A percentile compares a stretch with the other conserved stretches of the same genome.
Evolutionary conservation across 306 rosid genomes (phyloP).

Genomic region (Astragalus membranaceus): DNA sequence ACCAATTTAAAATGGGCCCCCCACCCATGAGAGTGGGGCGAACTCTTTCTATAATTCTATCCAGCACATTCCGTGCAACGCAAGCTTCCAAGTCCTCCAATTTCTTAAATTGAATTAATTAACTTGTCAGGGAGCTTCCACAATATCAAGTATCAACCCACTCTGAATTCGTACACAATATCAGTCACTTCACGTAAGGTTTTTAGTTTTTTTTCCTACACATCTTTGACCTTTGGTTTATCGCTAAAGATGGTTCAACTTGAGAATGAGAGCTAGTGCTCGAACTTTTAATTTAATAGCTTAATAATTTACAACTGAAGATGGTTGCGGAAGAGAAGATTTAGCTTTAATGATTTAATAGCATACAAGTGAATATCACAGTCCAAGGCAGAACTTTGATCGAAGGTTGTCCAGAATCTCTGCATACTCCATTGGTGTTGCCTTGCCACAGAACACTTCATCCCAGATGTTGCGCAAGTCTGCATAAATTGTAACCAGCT

Average conservation of each 20-base stretch:
- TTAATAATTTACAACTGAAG: conserved; percentile 19
- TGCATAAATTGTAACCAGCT: conserved; percentile 29
- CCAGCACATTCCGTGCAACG: neutral
- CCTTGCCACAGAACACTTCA: conserved; percentile 60
- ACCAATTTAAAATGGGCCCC: neutral
- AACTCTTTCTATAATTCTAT: neutral
- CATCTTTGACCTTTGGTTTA: neutral
- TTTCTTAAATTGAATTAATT: neutral
- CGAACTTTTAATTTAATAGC: neutral
- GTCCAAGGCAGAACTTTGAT: conserved; percentile 45
- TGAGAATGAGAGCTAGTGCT: neutral
- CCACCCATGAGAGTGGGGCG: neutral
- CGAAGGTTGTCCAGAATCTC: conserved; percentile 65
- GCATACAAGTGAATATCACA: conserved; percentile 21
- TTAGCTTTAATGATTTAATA: neutral
- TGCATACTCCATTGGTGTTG: conserved; percentile 64
- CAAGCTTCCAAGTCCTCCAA: neutral
- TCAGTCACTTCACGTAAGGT: neutral
- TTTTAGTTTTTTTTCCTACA: neutral
- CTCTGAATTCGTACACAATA: neutral
- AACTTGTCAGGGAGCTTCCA: neutral
- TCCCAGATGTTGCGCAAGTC: conserved; percentile 74
- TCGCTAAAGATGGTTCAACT: neutral
- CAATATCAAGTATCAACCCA: neutral
- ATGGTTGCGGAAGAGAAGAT: neutral